Percentiles rank a stretch among this genome's conserved stretches.
Conservation (phyloP, 345 rosid genomes). For the Luvunga scandens region DNA sequence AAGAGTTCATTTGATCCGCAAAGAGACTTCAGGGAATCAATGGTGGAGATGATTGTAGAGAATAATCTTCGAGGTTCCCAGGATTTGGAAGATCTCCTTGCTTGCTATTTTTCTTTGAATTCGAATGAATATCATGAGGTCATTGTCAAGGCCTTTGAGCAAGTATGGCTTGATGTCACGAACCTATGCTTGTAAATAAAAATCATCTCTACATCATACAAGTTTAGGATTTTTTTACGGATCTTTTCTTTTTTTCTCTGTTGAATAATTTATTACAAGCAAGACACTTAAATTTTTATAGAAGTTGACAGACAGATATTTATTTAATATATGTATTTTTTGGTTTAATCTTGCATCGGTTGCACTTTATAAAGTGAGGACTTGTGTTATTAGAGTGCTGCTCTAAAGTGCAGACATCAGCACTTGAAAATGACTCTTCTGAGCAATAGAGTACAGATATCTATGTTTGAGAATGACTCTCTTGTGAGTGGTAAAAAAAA, state of each 20-base stretch:
- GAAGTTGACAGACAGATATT: too few relatives aligned
- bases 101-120: conserved; percentile 75
- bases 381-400: too few relatives aligned
- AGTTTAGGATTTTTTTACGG: background rate
- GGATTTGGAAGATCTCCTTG: conserved; percentile 83
- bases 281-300: background rate
- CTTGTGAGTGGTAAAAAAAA: too few relatives aligned
- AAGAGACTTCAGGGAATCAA: conserved; percentile 79
- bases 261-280: background rate
- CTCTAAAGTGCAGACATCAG: too few relatives aligned
- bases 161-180: conserved; percentile 56
- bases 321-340: too few relatives aligned
- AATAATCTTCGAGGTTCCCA: conserved; percentile 54
- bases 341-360: too few relatives aligned
- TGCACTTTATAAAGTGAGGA: too few relatives aligned
- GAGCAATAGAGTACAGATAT: fast-evolving
- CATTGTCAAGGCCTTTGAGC: conserved; percentile 73
- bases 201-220: conserved; percentile 3
- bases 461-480: too few relatives aligned
- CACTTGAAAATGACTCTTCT: too few relatives aligned
- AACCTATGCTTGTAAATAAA: conserved; percentile 20
- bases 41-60: conserved; percentile 88
- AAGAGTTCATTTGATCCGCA: conserved; percentile 70
- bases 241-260: background rate
- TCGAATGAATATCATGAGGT: conserved; percentile 57